These are phyloP conservation scores for Termitomyces heimii DNA, from an alignment of 768 basidiomycete genomes.

Conservation along the genomic window DNA sequence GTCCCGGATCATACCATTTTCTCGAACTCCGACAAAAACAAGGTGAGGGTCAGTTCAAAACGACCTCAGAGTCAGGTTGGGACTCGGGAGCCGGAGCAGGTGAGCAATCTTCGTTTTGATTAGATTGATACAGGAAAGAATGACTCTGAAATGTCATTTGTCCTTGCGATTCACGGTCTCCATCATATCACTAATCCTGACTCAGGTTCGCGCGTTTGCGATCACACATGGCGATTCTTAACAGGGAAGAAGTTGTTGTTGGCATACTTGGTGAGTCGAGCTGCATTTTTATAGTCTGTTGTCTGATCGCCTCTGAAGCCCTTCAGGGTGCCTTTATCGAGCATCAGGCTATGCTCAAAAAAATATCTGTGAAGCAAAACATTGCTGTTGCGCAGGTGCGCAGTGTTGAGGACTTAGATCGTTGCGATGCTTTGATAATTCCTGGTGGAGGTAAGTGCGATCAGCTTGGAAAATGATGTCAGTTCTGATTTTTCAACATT, in stretches of 20 bases:
- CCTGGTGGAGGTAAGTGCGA: conserved; percentile 74
- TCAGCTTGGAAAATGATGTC: background rate
- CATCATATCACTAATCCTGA: background rate
- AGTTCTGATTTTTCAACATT: background rate
- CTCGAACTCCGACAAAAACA: background rate
- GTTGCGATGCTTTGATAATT: conserved; percentile 83
- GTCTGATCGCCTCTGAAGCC: conserved; percentile 38
- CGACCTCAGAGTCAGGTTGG: background rate
- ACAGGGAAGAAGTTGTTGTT: conserved; percentile 22
- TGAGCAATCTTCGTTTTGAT: background rate
- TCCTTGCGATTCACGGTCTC: background rate
- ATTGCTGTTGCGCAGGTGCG: conserved; percentile 58
- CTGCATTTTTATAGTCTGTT: background rate
- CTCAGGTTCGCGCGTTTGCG: background rate
- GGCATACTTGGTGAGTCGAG: conserved; percentile 46
- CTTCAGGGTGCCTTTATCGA: conserved; percentile 92
- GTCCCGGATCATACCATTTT: background rate
- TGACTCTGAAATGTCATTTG: background rate
- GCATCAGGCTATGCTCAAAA: conserved; percentile 69
- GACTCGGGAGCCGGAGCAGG: background rate
- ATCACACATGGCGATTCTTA: conserved; percentile 8
- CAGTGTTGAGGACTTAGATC: conserved; percentile 63
- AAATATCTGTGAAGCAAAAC: conserved; percentile 38
- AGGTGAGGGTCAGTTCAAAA: background rate
- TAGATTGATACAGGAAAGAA: background rate